Evolutionary conservation across 1,284 basidiomycete genomes (phyloP).

Genomic region (Pisolithus thermaeus): DNA sequence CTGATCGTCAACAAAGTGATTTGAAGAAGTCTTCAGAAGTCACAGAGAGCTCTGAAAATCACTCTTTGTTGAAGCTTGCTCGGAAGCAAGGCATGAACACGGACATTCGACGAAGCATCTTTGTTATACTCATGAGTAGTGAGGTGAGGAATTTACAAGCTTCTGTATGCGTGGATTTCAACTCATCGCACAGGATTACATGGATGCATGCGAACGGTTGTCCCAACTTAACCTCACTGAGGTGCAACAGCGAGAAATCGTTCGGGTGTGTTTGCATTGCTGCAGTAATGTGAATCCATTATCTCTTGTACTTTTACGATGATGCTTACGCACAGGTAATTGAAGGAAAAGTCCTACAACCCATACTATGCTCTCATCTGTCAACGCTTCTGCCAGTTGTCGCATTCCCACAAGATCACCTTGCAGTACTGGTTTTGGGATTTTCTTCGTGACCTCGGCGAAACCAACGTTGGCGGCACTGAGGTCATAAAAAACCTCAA

Average conservation of each 20-base stretch:
- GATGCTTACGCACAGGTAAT: background rate
- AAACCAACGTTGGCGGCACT: conserved; percentile 75
- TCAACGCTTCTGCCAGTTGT: conserved; percentile 33
- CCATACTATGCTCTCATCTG: conserved; percentile 92
- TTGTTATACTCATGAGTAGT: conserved; percentile 90
- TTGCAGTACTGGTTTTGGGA: conserved; percentile 98
- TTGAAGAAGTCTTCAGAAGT: conserved; percentile 18
- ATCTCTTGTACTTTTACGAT: no score
- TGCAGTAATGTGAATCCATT: conserved; percentile 67
- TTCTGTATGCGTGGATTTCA: background rate
- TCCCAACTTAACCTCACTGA: conserved; percentile 81
- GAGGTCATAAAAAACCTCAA: conserved; percentile 66
- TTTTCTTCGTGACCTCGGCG: conserved; percentile 88
- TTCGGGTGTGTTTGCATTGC: conserved; percentile 61
- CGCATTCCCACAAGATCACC: conserved; percentile 72
- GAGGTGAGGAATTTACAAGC: conserved; percentile 53
- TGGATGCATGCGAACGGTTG: conserved; percentile 87
- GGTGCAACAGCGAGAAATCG: conserved; percentile 90
- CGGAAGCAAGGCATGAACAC: conserved; percentile 97
- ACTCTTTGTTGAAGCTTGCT: conserved; percentile 41
- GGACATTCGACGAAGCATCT: conserved; percentile 86
- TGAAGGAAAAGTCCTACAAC: conserved; percentile 87
- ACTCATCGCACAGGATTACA: conserved; percentile 65
- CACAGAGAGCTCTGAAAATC: conserved; percentile 33
- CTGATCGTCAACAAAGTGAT: conserved; percentile 50